Percentiles rank a stretch among this genome's conserved stretches.
Conservation (phyloP, 2,329 filamentous ascomycete genomes). For the Cladosporium sp. region DNA sequence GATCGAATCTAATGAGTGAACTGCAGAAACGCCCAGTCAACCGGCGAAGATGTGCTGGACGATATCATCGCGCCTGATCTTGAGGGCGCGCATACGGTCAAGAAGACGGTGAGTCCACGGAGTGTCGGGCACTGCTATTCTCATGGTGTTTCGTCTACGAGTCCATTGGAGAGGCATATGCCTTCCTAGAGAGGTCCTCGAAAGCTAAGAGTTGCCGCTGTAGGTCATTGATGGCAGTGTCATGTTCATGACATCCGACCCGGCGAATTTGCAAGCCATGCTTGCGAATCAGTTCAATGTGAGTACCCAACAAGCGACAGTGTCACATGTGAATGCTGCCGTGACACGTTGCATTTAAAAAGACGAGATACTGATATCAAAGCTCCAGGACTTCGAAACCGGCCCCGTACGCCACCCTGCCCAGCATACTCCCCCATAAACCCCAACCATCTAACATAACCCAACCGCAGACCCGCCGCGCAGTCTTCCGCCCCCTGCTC, state of each 20-base stretch:
- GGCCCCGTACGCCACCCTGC: slow-evolving; percentile 13
- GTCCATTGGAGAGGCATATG: no score
- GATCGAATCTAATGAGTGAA: not conserved
- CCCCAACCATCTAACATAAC: not conserved
- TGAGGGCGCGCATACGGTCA: slow-evolving; percentile 3
- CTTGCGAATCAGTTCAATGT: slow-evolving; percentile 48
- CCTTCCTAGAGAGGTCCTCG: no score
- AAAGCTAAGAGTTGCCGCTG: not conserved
- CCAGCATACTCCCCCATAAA: not conserved
- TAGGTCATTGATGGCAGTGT: slow-evolving; percentile 14
- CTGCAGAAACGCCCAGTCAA: not conserved
- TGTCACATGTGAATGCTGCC: slow-evolving; percentile 8
- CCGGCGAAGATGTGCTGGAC: slow-evolving; percentile 21
- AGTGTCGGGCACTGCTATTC: slow-evolving; percentile 36
- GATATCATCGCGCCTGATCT: slow-evolving; percentile 18
- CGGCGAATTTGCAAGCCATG: slow-evolving; percentile 51
- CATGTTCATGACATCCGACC: slow-evolving; percentile 35
- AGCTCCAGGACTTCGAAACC: slow-evolving; percentile 38
- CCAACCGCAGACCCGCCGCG: slow-evolving; percentile 4
- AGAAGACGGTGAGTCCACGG: slow-evolving; percentile 1
- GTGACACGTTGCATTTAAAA: not conserved
- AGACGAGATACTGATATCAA: not conserved
- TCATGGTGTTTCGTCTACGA: no score
- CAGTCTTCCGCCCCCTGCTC: slow-evolving; percentile 21
- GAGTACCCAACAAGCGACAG: slow-evolving; percentile 26